Evolutionary conservation across 192 early-diverging fungal species (phyloP), one percentile per base, ranked within the genome.

Genomic region (Gryganskiella cystojenkinii): DNA sequence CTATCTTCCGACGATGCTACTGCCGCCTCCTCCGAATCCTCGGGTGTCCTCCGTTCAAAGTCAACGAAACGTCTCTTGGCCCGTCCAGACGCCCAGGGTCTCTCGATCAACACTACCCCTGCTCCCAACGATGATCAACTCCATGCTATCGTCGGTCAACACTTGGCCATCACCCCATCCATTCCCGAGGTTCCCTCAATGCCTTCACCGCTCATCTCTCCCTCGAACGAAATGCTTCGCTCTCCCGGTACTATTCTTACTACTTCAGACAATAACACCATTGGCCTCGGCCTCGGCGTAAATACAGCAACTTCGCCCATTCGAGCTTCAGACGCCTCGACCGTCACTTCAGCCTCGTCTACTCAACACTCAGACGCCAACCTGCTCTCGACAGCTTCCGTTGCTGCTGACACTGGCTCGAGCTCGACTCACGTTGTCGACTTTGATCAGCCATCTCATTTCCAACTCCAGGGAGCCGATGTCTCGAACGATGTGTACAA

Each of bases 401-500:
- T n/a, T n/a, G n/a, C n/a, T n/a, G n/a, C n/a, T n/a, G n/a, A n/a
- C n/a, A n/a, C n/a, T n/a, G n/a, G n/a, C n/a, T n/a, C n/a, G n/a
- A 40, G 13, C 5, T 40, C 5, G 37, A 5, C 37, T 40, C 37
- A 13, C n/a, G n/a, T n/a, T n/a, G 37, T 13, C 37, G 58, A 45
- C 17, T 19, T 49, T 19, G 57, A 51, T 10, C 19, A 46, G 2
- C 40, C 57, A 2, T 62, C 74, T 13, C 85, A 81, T 22, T 82
- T 80, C 57, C 78, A 86, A 17, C 74, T 86, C 7, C 80, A 79
- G 35, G 85, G 85, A 31, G 56, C 73, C 1, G 82, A 81, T 19
- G 56, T 79, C 10, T 80, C 83, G 11, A 80, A 82, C 52, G 85
- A 86, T 33, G 75, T 86, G 4, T 81, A 84, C 57, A 78, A 67